Base-by-base conservation (phyloP, 331 rosid species). In the Ulmus americana region DNA sequence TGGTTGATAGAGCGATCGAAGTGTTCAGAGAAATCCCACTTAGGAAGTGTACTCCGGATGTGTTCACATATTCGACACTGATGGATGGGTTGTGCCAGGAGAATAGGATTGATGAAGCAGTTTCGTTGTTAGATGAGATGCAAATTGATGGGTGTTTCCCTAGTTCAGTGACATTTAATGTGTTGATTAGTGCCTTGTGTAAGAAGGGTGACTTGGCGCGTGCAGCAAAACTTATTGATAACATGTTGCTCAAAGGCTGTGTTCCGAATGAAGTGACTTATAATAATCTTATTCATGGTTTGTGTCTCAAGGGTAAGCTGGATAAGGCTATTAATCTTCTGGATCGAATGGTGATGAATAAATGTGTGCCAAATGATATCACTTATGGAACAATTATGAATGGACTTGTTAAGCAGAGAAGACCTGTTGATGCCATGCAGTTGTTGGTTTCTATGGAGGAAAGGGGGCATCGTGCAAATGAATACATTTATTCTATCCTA, bases 191-290 rank as follows among this genome's bases (percentile, higher is more conserved):
- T 64, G 95, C 95, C 6, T 47, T 83, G 74, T 83, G 97, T 77
- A 90, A 81, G 80, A 75, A 83, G 64, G 97, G 94, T 52, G 94
- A 90, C 77, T 76, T 90, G 71, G 76, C 6, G 1, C 97, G 83
- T 16, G 90, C 90, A 0, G 77, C 84, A 10, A 90, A 90, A 79
- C 87, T 90, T 8, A 84, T 90, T 64, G 97, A 90, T 78, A 87
- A 90, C 74, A 90, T 90, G 97, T 71, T 70, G 78, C 95, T 90
- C 13, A 90, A 90, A 76, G 97, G 97, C 16, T 85, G 97, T 73
- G 70, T 69, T 16, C 97, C 97, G 0, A 90, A 87, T 76, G 94
- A 85, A 59, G 90, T 84, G 61, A 90, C 97, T 0, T 90, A 85
- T 70, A 90, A 90, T 63, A 79, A 86, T 44, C 85, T 90, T 44